Percentiles rank a stretch among this genome's conserved stretches.
Conservation (phyloP, 345 rosid genomes). For the Eucalyptus pumila region DNA sequence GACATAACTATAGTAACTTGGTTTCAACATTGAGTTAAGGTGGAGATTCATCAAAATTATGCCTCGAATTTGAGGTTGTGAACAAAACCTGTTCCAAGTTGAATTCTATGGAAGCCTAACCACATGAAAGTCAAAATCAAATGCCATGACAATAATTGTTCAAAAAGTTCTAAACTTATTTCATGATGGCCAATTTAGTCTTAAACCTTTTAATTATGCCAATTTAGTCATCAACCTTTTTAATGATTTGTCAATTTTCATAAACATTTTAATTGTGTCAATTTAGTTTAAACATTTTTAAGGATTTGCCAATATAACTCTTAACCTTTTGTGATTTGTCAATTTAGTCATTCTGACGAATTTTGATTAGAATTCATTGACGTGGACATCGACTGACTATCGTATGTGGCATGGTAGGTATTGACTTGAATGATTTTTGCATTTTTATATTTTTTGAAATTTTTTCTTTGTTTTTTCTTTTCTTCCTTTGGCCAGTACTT, state of each 20-base stretch:
- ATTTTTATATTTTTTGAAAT: neutral
- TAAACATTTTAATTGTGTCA: neutral
- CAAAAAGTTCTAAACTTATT: neutral
- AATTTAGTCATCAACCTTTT: neutral
- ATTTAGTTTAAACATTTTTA: neutral
- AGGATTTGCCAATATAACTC: neutral
- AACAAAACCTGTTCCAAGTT: neutral
- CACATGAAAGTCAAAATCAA: neutral
- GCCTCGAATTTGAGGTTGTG: neutral
- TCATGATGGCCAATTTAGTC: neutral
- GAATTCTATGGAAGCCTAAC: neutral
- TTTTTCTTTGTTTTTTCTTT: neutral
- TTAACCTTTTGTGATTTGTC: neutral
- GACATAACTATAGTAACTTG: neutral
- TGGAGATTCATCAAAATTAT: neutral
- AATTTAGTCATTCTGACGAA: fast-evolving
- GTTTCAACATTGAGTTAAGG: neutral
- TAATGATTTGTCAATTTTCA: neutral
- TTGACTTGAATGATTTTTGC: neutral
- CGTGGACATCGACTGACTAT: neutral
- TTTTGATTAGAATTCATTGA: neutral
- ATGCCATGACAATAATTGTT: neutral
- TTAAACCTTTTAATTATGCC: neutral
- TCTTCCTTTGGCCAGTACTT: neutral
- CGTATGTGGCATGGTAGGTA: neutral